These are phyloP conservation scores for Oidium heveae DNA, from an alignment of 2,329 filamentous ascomycete genomes.

Conservation along the genomic window DNA sequence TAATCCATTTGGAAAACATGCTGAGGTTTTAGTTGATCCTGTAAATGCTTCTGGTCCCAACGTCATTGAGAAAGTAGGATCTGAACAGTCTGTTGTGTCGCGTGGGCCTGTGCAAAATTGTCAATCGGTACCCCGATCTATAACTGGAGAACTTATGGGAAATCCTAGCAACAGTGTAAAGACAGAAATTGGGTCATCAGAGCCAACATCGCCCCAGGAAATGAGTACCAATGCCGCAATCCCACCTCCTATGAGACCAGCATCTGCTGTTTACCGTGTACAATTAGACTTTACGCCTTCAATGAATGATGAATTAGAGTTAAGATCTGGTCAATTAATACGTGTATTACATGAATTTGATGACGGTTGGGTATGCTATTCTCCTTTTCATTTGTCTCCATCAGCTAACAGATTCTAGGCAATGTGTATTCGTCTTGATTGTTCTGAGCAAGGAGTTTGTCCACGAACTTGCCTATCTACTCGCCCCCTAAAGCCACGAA, in stretches of 20 bases:
- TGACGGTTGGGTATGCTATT: slow-evolving; percentile 67
- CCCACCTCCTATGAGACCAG: slow-evolving; percentile 25
- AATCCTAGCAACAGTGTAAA: slow-evolving; percentile 20
- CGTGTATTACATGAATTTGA: slow-evolving; percentile 88
- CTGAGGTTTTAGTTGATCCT: slow-evolving; percentile 20
- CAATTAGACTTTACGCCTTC: slow-evolving; percentile 86
- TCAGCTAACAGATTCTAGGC: slow-evolving; percentile 25
- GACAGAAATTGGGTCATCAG: background rate
- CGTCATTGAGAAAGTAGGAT: slow-evolving; percentile 16
- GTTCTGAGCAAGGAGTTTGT: slow-evolving; percentile 75
- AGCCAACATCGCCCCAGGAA: slow-evolving; percentile 16
- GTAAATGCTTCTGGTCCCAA: slow-evolving; percentile 19
- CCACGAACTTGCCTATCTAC: slow-evolving; percentile 85
- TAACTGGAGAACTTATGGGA: slow-evolving; percentile 7
- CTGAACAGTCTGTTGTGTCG: slow-evolving; percentile 10
- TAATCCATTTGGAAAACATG: slow-evolving; percentile 48
- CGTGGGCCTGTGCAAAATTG: slow-evolving; percentile 30
- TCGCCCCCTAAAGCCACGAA: slow-evolving; percentile 41
- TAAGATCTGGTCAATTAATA: slow-evolving; percentile 61
- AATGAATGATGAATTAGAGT: slow-evolving; percentile 71
- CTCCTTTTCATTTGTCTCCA: background rate
- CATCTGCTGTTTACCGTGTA: slow-evolving; percentile 57
- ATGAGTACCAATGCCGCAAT: slow-evolving; percentile 20
- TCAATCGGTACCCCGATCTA: background rate
- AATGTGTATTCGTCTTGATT: slow-evolving; percentile 74